phyloP scores from a whole-genome alignment of 1,139 yeast genomes.

The Blastobotrys persicus region DNA sequence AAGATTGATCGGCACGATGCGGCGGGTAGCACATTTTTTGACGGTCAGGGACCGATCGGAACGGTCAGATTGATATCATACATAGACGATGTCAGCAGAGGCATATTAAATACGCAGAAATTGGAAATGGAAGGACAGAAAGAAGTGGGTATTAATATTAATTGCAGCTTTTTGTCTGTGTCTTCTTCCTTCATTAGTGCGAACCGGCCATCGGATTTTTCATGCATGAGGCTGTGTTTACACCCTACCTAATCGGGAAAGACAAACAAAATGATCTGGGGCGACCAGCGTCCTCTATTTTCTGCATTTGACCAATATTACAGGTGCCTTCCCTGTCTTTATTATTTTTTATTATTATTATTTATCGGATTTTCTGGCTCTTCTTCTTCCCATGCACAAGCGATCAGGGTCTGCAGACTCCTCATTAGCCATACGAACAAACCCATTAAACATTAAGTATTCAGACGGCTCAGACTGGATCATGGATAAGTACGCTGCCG shows the following conservation, averaged over 20 bases:
- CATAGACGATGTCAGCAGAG: too few relatives aligned
- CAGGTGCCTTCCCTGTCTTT: constrained; percentile 3
- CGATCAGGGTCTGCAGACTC: constrained; percentile 5
- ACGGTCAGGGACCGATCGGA: background rate
- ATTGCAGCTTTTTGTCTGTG: background rate
- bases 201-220: constrained; percentile 6
- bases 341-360: background rate
- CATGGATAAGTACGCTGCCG: constrained; percentile 14
- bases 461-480: constrained; percentile 36
- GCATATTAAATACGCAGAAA: too few relatives aligned
- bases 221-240: constrained; percentile 1
- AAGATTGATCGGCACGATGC: background rate
- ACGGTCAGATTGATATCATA: background rate
- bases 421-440: constrained; percentile 19
- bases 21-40: background rate
- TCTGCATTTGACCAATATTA: constrained; percentile 1
- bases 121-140: too few relatives aligned
- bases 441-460: constrained; percentile 33
- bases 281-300: constrained; percentile 4
- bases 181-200: too few relatives aligned
- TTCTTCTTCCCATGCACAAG: constrained; percentile 1
- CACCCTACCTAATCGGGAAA: constrained; percentile 3
- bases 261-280: background rate
- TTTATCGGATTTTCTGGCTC: background rate
- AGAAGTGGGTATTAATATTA: too few relatives aligned